Evolutionary conservation across 257 asterid species (phyloP).

Genomic region (Oldenlandia corymbosa): DNA sequence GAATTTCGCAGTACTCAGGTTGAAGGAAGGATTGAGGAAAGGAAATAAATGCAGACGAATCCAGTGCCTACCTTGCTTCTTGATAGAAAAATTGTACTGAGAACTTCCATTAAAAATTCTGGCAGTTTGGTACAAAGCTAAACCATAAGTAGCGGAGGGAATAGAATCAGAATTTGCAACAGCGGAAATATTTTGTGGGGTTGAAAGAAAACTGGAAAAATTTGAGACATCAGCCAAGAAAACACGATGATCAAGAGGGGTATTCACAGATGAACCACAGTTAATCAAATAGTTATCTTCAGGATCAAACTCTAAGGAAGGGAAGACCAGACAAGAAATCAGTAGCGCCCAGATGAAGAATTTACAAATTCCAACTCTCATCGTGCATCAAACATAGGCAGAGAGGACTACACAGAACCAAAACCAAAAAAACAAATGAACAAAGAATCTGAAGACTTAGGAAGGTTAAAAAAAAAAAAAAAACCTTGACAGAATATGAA

Average conservation of each 20-base stretch:
- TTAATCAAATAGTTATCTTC: constrained; percentile 35
- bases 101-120: constrained; percentile 29
- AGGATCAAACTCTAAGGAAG: constrained; percentile 26
- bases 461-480: constrained; percentile 9
- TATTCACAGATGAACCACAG: constrained; percentile 32
- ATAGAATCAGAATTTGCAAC: constrained; percentile 17
- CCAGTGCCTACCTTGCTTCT: constrained; percentile 30
- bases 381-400: not conserved
- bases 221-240: constrained; percentile 30
- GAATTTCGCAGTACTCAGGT: constrained; percentile 27
- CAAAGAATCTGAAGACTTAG: not conserved
- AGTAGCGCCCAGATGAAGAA: constrained; percentile 3
- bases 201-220: constrained; percentile 17
- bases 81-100: constrained; percentile 25
- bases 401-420: not conserved
- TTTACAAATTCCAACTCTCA: not conserved
- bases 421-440: not conserved
- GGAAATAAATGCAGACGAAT: constrained; percentile 36
- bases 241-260: constrained; percentile 25
- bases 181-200: constrained; percentile 21
- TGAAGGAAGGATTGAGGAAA: constrained; percentile 13
- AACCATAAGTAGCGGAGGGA: constrained; percentile 21
- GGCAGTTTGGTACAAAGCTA: constrained; percentile 28
- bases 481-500: too few species aligned
- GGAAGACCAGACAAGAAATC: constrained; percentile 13